Base-by-base conservation (phyloP, 1,139 yeast species). In the Hemisphaericaspora xylofermentans region DNA sequence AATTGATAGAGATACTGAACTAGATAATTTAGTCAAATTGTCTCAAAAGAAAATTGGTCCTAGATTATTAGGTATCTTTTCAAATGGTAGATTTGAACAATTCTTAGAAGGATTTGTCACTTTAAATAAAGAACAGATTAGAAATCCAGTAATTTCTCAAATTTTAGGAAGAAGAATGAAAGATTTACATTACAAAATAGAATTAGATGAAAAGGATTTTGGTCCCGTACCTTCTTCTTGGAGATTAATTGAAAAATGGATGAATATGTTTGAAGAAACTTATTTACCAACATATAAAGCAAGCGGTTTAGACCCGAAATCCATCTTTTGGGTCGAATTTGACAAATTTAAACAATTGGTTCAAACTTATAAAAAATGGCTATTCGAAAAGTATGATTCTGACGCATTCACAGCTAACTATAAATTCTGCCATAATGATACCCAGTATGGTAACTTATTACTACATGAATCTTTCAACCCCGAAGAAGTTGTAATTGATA, bases 131-230 rank as follows among this genome's bases (percentile, higher is more conserved):
- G 74, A 76, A 10, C 88, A 87, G 51, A 78, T 93, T 43, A 75
- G 95, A 57, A 81, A 82, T 49, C 82, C 87, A 46, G 81, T 82
- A 18, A 82, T 87, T 16, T 82, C 93, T 37, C 83, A 84, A 49
- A 87, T 88, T 70, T 84, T 93, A 49, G 97, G 96, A 8, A 81
- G 96, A 68, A 82, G 98, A 67, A 93, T 93, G 98, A 84, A 93
- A 54, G 98, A 93, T 53, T 73, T 93, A 46, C 98, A 93, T 58
- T 76, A 76, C 46, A 89, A 91, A 54, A 81, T 93, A 24, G 79
- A 78, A n/a, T 66, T 93, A 42, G 76, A 78, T 9, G 87, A 85
- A 1, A 61, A 60, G 24, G 74, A 78, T 26, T 38, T 40, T 3
- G 15, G 29, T 3, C 28, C 42, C 6, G 40, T 61, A 18, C 88